Percentiles rank a stretch among this genome's conserved stretches.
Evolutionary conservation across 2,329 filamentous ascomycete genomes (phyloP).

Genomic region (Penicillium janthinellum): DNA sequence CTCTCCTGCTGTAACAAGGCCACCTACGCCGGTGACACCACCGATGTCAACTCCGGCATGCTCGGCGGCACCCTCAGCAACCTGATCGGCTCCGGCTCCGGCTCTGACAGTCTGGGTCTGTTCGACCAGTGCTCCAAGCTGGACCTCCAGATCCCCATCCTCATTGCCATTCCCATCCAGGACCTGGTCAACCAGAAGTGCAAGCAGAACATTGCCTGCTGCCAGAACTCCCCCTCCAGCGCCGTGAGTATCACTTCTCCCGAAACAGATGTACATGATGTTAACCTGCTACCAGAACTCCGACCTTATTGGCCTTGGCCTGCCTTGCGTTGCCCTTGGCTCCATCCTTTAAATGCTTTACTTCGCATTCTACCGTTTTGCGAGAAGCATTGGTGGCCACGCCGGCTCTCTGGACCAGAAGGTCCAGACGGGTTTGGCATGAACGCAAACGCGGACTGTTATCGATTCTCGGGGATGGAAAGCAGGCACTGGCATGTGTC

Average conservation of each 20-base stretch:
- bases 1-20: conserved; percentile 46
- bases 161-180: conserved; percentile 32
- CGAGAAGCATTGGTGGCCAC: conserved; percentile 15
- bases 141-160: conserved; percentile 30
- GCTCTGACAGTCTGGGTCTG: conserved; percentile 39
- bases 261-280: accelerated
- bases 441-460: conserved; percentile 15
- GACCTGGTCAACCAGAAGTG: conserved; percentile 43
- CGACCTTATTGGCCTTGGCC: conserved; percentile 38
- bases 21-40: conserved; percentile 39
- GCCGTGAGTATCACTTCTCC: conserved; percentile 27
- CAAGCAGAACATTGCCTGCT: conserved; percentile 46
- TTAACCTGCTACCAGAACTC: conserved; percentile 28
- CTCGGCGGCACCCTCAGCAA: conserved; percentile 38
- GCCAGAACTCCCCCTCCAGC: conserved; percentile 38
- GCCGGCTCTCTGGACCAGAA: conserved; percentile 4
- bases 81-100: conserved; percentile 38
- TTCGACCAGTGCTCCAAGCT: conserved; percentile 48
- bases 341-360: conserved; percentile 39
- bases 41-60: conserved; percentile 34
- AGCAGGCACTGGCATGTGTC: conserved; percentile 16
- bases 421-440: not conserved
- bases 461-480: conserved; percentile 22
- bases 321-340: conserved; percentile 44
- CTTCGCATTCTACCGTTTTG: conserved; percentile 14